phyloP scores from a whole-genome alignment of 257 asterid genomes.

The Solanum arcanum region DNA sequence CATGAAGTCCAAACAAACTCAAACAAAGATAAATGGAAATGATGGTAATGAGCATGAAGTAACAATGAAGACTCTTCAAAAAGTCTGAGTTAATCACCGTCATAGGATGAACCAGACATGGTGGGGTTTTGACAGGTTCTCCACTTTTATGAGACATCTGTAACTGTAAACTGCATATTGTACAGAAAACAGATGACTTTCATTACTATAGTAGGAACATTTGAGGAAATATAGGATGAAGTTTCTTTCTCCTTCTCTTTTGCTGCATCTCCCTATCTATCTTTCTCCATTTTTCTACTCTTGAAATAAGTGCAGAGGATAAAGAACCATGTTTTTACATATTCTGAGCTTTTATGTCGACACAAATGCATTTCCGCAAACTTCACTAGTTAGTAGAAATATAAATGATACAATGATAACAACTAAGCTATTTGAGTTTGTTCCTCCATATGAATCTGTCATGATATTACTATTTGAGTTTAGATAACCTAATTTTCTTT shows the following conservation, averaged over 20 bases:
- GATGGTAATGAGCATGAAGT: conserved; percentile 16
- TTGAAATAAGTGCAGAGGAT: neutral
- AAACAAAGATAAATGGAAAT: conserved; percentile 1
- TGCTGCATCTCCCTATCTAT: neutral
- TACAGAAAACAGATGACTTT: neutral
- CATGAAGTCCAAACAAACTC: conserved; percentile 16
- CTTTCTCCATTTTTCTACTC: neutral
- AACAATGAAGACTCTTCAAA: conserved; percentile 20
- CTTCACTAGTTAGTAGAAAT: neutral
- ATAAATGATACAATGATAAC: neutral
- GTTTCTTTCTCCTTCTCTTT: neutral
- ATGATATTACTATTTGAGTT: neutral
- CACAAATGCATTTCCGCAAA: neutral
- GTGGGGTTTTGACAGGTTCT: neutral
- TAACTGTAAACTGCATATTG: conserved; percentile 4
- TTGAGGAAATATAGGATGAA: neutral
- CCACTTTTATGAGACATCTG: neutral
- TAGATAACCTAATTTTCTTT: neutral
- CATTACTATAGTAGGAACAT: neutral
- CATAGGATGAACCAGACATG: neutral
- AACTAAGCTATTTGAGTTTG: neutral
- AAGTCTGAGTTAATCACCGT: conserved; percentile 25
- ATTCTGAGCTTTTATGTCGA: neutral
- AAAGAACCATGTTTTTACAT: neutral
- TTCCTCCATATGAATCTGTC: neutral